Evolutionary conservation across 306 rosid genomes (phyloP).

Genomic region (Albizia julibrissin): DNA sequence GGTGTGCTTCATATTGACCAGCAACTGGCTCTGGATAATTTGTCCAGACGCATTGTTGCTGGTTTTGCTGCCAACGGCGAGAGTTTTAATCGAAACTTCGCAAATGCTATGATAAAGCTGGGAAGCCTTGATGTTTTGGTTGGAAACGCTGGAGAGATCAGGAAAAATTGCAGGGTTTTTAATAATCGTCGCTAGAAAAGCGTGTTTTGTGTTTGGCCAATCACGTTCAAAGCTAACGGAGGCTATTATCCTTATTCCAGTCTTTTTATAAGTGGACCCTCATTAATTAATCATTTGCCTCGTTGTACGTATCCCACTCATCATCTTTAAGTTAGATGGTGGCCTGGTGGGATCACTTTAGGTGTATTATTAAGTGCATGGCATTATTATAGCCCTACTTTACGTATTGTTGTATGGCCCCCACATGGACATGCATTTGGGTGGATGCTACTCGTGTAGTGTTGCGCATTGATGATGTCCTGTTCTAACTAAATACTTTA

Average conservation of each 20-base stretch:
- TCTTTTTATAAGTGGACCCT: neutral
- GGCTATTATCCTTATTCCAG: neutral
- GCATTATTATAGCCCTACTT: no score
- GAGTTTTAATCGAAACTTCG: constrained; percentile 36
- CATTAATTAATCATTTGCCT: neutral
- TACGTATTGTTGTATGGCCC: no score
- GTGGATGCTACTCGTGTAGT: no score
- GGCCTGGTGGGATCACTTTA: neutral
- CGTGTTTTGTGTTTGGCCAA: neutral
- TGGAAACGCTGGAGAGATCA: constrained; percentile 48
- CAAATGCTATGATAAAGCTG: constrained; percentile 47
- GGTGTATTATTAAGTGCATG: no score
- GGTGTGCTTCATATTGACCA: constrained; percentile 58
- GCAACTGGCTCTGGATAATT: constrained; percentile 39
- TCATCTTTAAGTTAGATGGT: neutral
- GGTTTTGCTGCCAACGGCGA: constrained; percentile 32
- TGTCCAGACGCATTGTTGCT: constrained; percentile 25
- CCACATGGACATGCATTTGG: no score
- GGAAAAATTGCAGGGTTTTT: constrained; percentile 54
- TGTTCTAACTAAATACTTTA: no score
- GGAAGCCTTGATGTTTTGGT: constrained; percentile 41
- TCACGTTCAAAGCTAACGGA: neutral
- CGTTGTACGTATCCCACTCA: neutral
- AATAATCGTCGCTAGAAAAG: constrained; percentile 10
- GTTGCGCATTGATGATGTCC: neutral